phyloP scores from a whole-genome alignment of 2,329 filamentous ascomycete species.

The Monilinia laxa region DNA sequence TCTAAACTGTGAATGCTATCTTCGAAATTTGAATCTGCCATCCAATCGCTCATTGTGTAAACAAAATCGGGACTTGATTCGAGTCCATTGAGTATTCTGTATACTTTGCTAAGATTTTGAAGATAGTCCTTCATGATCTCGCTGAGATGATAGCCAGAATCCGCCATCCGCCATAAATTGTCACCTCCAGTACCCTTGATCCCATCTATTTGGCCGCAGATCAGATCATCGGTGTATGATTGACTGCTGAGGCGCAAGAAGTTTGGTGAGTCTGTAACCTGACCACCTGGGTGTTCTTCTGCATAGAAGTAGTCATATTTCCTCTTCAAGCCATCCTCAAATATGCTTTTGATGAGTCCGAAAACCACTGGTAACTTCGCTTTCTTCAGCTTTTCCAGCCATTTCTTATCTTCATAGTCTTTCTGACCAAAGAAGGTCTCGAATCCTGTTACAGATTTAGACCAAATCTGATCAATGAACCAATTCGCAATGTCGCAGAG shows the following conservation, averaged over 20 bases:
- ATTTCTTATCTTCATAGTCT: no score
- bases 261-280: background rate
- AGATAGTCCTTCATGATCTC: conserved; percentile 1
- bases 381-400: no score
- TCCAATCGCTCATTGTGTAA: conserved; percentile 15
- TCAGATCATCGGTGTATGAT: background rate
- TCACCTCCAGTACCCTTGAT: background rate
- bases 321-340: no score
- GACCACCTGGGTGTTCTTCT: background rate
- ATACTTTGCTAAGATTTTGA: background rate
- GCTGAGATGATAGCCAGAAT: background rate
- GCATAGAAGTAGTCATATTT: background rate
- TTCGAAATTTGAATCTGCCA: conserved; percentile 4
- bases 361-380: no score
- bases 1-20: background rate
- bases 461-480: background rate
- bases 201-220: conserved; percentile 11
- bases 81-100: conserved; percentile 3
- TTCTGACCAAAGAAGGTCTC: no score
- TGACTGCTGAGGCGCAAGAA: conserved; percentile 5
- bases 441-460: background rate
- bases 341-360: no score
- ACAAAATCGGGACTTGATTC: background rate
- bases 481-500: conserved; percentile 4
- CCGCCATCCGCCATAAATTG: background rate